Evolutionary conservation across 257 asterid genomes (phyloP).

Genomic region (Asclepias syriaca): DNA sequence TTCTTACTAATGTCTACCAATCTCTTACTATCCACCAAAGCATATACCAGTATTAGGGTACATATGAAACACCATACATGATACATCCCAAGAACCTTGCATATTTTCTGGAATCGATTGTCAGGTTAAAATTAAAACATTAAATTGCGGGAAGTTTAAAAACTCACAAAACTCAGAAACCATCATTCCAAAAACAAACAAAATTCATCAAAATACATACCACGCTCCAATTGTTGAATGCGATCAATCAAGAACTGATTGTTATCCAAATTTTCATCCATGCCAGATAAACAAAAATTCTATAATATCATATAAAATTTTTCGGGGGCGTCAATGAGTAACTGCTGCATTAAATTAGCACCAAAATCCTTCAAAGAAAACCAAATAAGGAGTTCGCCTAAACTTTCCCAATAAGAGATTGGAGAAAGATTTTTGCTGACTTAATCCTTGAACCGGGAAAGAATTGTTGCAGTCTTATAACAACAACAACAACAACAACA

Average conservation of each 20-base stretch:
- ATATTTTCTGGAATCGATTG: neutral
- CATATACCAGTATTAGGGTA: neutral
- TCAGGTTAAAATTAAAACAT: neutral
- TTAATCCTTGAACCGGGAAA: neutral
- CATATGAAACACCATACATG: neutral
- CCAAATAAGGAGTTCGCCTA: neutral
- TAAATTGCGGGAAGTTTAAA: too few relatives aligned
- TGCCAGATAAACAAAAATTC: slow-evolving; percentile 27
- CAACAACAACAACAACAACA: too few relatives aligned
- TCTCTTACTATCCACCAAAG: neutral
- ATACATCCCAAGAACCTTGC: neutral
- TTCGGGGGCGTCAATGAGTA: neutral
- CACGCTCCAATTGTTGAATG: slow-evolving; percentile 79
- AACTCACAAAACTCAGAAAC: neutral
- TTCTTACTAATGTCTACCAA: neutral
- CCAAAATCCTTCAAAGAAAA: neutral
- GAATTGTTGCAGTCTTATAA: neutral
- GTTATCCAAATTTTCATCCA: slow-evolving; percentile 46
- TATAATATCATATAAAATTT: neutral
- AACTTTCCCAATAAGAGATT: neutral
- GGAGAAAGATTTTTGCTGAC: neutral
- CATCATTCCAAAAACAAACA: slow-evolving; percentile 4
- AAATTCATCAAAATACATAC: slow-evolving; percentile 29
- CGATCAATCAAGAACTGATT: slow-evolving; percentile 51
- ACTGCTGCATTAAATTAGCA: slow-evolving; percentile 3